Base-by-base conservation (phyloP, 306 rosid species). In the Erythrophleum fordii region DNA sequence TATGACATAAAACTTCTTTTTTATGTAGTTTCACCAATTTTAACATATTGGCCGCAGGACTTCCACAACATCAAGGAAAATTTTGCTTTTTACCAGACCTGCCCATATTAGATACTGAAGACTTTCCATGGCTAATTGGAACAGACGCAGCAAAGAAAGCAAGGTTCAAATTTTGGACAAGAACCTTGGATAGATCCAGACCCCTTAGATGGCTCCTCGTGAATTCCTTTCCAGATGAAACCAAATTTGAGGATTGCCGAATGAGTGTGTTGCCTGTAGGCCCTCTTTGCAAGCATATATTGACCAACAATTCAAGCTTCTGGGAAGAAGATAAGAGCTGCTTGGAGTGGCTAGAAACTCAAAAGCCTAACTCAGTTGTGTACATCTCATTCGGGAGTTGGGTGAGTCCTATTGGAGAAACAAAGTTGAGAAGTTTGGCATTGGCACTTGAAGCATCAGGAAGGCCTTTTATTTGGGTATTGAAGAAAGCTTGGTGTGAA, bases 331-430 rank as follows among this genome's bases (percentile, higher is more conserved):
- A 95, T 66, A 18, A 14, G 39, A 87, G 86, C 51, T 93, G 97
- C 81, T 18, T 95, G 45, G 68, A 76, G 45, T 95, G 99, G 98
- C 86, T 95, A 6, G 86, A 82, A 44, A 86, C 60, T 6, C 90
- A 90, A 37, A 80, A 42, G 1, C 37, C 80, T 0, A 71, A 80
- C 31, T 87, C 96, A 0, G 97, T 93, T 5, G 77, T 90, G 0
- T 95, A 95, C 86, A 56, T 95, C 71, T 93, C 99, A 4, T 95
- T 93, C 16, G 98, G 99, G 6, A 95, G 98, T 66, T 95, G 96
- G 98, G 96, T 95, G 0, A 91, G 87, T 66, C 96, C 97, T 0
- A 88, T 95, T 28, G 90, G 92, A 4, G 98, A 90, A 55, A 71
- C 85, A 0, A 88, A 88, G 55, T 82, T 93, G 71, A 88, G 52